Evolutionary conservation across 176 grass and related monocot species (phyloP).

Genomic region (Carex pumila): DNA sequence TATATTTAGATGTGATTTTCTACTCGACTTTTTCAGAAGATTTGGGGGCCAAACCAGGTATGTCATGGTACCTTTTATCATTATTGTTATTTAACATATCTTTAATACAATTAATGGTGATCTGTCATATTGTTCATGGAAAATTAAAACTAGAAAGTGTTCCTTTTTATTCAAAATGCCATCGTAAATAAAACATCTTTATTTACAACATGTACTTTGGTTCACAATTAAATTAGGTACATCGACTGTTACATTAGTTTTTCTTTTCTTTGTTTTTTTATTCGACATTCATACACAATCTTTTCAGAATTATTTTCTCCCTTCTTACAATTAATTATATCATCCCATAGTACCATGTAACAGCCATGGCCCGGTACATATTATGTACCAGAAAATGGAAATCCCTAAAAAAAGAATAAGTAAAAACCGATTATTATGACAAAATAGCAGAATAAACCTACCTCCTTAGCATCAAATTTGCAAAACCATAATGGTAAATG

Average conservation of each 20-base stretch:
- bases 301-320: background rate
- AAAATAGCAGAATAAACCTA: background rate
- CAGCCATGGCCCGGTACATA: background rate
- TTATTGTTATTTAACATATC: too few relatives aligned
- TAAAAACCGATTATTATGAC: background rate
- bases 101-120: too few relatives aligned
- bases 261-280: too few relatives aligned
- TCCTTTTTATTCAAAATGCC: background rate
- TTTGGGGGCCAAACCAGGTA: too few relatives aligned
- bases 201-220: background rate
- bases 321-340: background rate
- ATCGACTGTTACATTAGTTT: too few relatives aligned
- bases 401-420: background rate
- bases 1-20: too few relatives aligned
- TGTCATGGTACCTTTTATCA: too few relatives aligned
- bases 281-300: background rate
- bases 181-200: too few relatives aligned
- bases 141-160: too few relatives aligned
- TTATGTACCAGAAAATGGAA: background rate
- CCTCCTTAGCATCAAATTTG: conserved; percentile 92
- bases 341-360: background rate
- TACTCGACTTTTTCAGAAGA: too few relatives aligned
- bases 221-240: background rate
- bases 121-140: too few relatives aligned
- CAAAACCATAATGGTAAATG: conserved; percentile 95